Evolutionary conservation across 116 monocot species (phyloP).

Genomic region (Phalaenopsis hybrid): DNA sequence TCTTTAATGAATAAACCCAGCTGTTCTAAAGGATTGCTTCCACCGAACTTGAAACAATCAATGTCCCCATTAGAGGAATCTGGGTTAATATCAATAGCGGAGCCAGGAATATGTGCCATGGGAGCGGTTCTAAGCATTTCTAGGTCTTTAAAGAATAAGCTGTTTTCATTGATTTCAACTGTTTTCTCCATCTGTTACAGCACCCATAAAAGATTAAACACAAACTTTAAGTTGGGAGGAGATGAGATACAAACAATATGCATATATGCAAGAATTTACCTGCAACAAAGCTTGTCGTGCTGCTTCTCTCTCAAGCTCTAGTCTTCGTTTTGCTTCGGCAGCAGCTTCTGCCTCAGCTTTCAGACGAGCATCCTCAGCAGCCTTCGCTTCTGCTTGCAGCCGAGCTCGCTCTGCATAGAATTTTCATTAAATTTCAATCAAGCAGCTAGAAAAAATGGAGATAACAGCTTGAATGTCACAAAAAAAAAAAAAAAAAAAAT

Average conservation of each 20-base stretch:
- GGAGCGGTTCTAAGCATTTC: slow-evolving; percentile 68
- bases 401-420: slow-evolving; percentile 56
- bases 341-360: slow-evolving; percentile 57
- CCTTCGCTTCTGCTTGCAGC: slow-evolving; percentile 82
- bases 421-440: background rate
- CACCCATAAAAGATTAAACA: background rate
- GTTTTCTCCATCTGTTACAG: slow-evolving; percentile 68
- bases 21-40: slow-evolving; percentile 74
- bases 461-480: background rate
- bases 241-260: background rate
- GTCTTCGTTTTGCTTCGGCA: slow-evolving; percentile 64
- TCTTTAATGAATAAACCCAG: slow-evolving; percentile 82
- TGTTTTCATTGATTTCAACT: slow-evolving; percentile 67
- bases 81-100: slow-evolving; percentile 47
- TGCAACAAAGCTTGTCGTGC: slow-evolving; percentile 79
- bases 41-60: slow-evolving; percentile 42
- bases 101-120: slow-evolving; percentile 33
- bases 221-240: background rate
- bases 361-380: slow-evolving; percentile 56
- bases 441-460: background rate
- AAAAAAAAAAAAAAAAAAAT: background rate
- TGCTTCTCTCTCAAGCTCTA: slow-evolving; percentile 79
- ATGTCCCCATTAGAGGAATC: slow-evolving; percentile 43
- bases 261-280: slow-evolving; percentile 23
- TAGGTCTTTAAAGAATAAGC: slow-evolving; percentile 55